A percentile compares a stretch with the other conserved stretches of the same genome.
Conservation (phyloP, 306 rosid species). For the Geum urbanum region DNA sequence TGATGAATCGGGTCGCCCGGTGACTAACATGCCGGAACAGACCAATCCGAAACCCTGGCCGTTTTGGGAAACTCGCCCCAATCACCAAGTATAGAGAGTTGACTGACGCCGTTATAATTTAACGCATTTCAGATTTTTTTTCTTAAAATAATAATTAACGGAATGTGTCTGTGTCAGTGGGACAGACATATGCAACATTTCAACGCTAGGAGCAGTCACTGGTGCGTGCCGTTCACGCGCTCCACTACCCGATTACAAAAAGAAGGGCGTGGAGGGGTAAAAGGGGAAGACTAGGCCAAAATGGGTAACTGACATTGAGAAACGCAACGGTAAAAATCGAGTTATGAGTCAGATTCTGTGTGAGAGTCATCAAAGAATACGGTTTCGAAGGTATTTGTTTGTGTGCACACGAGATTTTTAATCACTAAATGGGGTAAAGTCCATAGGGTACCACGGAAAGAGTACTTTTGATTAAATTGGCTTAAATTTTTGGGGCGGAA, state of each 20-base stretch:
- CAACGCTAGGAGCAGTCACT: background rate
- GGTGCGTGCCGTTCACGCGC: background rate
- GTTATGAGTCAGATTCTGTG: constrained; percentile 20
- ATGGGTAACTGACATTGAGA: background rate
- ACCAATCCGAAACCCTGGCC: background rate
- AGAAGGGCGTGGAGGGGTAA: background rate
- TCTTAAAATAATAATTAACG: background rate
- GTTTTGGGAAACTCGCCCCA: constrained; percentile 12
- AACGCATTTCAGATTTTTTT: background rate
- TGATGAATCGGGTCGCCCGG: constrained; percentile 9
- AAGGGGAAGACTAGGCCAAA: background rate
- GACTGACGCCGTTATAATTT: constrained; percentile 22
- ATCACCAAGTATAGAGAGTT: constrained; percentile 35
- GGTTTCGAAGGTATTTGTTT: constrained; percentile 16
- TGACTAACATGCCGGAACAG: background rate
- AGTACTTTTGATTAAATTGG: constrained; percentile 32
- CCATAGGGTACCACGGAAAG: constrained; percentile 62
- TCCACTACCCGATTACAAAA: background rate
- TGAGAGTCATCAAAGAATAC: constrained; percentile 21
- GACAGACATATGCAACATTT: background rate
- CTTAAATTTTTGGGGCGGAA: constrained; percentile 15
- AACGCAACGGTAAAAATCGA: constrained; percentile 4
- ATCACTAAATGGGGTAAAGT: no score
- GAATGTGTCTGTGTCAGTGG: constrained; percentile 19
- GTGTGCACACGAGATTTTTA: no score